Evolutionary conservation across 1,284 basidiomycete genomes (phyloP).

Genomic region (Marasmius oreades): DNA sequence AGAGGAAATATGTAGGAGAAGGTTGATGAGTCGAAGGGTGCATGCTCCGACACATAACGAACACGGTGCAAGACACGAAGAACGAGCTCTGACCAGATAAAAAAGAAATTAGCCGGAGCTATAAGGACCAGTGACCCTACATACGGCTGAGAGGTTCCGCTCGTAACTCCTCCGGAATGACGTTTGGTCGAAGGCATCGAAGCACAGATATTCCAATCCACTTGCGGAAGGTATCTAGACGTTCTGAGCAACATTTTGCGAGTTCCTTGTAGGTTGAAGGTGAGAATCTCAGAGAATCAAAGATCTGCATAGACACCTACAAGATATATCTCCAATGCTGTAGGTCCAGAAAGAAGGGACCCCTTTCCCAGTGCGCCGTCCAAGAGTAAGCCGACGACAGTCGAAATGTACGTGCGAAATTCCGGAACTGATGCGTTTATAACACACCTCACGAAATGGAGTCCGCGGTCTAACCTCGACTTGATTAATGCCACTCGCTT

Average conservation of each 20-base stretch:
- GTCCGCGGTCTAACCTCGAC: conserved; percentile 57
- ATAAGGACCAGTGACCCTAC: conserved; percentile 19
- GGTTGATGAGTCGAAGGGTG: conserved; percentile 81
- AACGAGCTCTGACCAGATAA: conserved; percentile 55
- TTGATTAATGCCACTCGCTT: conserved; percentile 54
- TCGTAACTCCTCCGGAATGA: conserved; percentile 72
- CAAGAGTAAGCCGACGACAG: conserved; percentile 60
- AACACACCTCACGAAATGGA: conserved; percentile 65
- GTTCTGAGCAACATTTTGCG: conserved; percentile 61
- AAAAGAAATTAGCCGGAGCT: conserved; percentile 1
- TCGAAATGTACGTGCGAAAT: conserved; percentile 53
- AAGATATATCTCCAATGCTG: conserved; percentile 75
- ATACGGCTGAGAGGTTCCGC: conserved; percentile 70
- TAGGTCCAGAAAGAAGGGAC: conserved; percentile 53
- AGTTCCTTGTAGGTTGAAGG: conserved; percentile 42
- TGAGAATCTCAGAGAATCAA: not conserved
- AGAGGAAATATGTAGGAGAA: conserved; percentile 84
- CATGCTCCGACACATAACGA: conserved; percentile 78
- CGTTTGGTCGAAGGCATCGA: conserved; percentile 60
- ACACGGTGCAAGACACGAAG: conserved; percentile 87
- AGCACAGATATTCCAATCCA: conserved; percentile 83
- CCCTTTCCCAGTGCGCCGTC: conserved; percentile 61
- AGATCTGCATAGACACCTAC: conserved; percentile 38
- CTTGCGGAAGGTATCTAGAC: conserved; percentile 62
- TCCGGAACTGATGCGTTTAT: conserved; percentile 57